These are phyloP conservation scores for Limnomonas spitsbergensis DNA, from an alignment of 139 green algal genomes.

Conservation along the genomic window DNA sequence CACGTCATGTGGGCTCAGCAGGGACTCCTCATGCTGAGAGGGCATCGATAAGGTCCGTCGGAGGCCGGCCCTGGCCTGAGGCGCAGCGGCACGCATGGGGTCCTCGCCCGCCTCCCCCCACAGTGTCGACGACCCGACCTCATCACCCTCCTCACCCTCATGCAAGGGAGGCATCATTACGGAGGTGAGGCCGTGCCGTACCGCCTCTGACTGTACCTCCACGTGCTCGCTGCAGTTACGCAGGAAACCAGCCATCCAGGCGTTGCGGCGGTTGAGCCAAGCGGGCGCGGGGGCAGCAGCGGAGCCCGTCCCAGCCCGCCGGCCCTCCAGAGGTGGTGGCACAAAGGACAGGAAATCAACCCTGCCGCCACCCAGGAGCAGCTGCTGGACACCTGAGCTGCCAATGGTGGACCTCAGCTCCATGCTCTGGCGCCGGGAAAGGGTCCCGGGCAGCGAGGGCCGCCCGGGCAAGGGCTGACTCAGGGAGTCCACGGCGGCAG, in stretches of 20 bases:
- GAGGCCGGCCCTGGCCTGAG: no score
- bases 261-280: constrained; percentile 7
- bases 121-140: no score
- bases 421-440: no score
- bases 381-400: not conserved
- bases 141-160: not conserved
- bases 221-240: constrained; percentile 1
- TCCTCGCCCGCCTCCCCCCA: no score
- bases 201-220: not conserved
- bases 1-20: not conserved
- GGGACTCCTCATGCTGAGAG: not conserved
- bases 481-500: no score
- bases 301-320: no score
- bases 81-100: no score
- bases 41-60: not conserved
- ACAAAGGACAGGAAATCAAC: not conserved
- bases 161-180: not conserved
- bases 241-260: not conserved
- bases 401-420: not conserved
- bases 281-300: not conserved
- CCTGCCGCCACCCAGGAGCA: not conserved
- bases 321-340: no score
- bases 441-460: no score
- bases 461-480: no score
- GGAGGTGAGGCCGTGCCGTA: not conserved